Conservation (phyloP, 1,139 yeast genomes). For the Debaryomyces fabryi region DNA sequence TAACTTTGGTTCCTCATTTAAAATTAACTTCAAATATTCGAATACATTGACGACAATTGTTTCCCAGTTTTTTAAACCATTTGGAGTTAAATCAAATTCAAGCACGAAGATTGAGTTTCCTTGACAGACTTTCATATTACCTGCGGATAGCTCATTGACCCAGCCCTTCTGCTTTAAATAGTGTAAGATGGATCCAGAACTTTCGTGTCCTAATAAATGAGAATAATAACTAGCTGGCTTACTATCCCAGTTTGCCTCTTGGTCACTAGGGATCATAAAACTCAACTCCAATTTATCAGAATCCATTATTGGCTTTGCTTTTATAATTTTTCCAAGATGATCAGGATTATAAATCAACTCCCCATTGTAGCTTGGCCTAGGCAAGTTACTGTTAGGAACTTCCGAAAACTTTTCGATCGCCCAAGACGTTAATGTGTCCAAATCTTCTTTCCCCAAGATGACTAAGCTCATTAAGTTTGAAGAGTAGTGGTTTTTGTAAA, state of each 20-base stretch:
- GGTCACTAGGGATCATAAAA: constrained; percentile 77
- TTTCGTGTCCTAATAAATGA: constrained; percentile 91
- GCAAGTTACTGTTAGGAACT: constrained; percentile 58
- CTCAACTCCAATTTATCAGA: constrained; percentile 64
- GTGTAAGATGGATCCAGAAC: constrained; percentile 74
- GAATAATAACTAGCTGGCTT: constrained; percentile 73
- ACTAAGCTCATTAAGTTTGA: constrained; percentile 86
- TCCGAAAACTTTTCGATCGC: constrained; percentile 66
- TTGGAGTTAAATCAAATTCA: constrained; percentile 73
- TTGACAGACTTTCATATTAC: constrained; percentile 67
- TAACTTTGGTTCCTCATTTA: constrained; percentile 54
- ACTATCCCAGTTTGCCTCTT: constrained; percentile 60
- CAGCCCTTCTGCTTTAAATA: constrained; percentile 70
- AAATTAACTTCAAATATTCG: constrained; percentile 68
- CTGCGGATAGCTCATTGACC: constrained; percentile 80
- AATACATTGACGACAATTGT: constrained; percentile 61
- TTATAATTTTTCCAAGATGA: constrained; percentile 57
- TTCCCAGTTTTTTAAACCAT: constrained; percentile 68
- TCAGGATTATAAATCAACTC: constrained; percentile 38
- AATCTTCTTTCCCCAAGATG: constrained; percentile 76
- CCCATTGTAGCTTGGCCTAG: constrained; percentile 50
- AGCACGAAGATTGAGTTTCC: constrained; percentile 70
- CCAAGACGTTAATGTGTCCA: constrained; percentile 74
- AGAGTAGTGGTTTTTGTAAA: constrained; percentile 64
- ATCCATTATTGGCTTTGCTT: constrained; percentile 84